Conservation (phyloP, 2,329 filamentous ascomycete genomes). For the Ceratocystis huliohia region DNA sequence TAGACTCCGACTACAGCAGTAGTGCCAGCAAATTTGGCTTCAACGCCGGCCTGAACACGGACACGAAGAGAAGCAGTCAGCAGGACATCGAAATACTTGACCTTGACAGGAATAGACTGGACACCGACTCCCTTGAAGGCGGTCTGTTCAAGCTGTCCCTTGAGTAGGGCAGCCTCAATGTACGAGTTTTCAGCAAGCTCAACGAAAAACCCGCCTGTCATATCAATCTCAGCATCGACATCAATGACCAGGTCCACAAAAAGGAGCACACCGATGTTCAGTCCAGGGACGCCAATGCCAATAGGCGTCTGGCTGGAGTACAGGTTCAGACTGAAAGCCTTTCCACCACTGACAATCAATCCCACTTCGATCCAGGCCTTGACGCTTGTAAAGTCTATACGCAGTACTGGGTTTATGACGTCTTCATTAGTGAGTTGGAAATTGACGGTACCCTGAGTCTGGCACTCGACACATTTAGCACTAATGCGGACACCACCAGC, state of each 20-base stretch:
- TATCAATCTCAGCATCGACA: constrained; percentile 37
- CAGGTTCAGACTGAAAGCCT: constrained; percentile 40
- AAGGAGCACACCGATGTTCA: constrained; percentile 37
- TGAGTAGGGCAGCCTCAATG: constrained; percentile 32
- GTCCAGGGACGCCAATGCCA: constrained; percentile 32
- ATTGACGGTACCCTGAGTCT: constrained; percentile 37
- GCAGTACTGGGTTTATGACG: constrained; percentile 31
- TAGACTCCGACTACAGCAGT: constrained; percentile 36
- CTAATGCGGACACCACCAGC: constrained; percentile 23
- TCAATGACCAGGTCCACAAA: constrained; percentile 41
- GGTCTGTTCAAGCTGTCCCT: constrained; percentile 35
- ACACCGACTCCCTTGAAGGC: constrained; percentile 34
- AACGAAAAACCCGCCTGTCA: constrained; percentile 40
- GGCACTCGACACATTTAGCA: constrained; percentile 37
- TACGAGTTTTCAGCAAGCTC: constrained; percentile 34
- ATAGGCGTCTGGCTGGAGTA: constrained; percentile 35
- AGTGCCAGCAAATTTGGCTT: constrained; percentile 30
- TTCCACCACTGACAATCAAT: constrained; percentile 33
- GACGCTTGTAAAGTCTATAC: constrained; percentile 37
- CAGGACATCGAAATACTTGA: constrained; percentile 35
- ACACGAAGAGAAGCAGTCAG: constrained; percentile 40
- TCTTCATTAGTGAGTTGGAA: constrained; percentile 34
- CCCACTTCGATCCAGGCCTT: constrained; percentile 41
- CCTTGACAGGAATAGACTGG: constrained; percentile 35
- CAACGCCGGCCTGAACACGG: constrained; percentile 35